phyloP scores from a whole-genome alignment of 2,329 filamentous ascomycete species.

The Epichloe amarillans region DNA sequence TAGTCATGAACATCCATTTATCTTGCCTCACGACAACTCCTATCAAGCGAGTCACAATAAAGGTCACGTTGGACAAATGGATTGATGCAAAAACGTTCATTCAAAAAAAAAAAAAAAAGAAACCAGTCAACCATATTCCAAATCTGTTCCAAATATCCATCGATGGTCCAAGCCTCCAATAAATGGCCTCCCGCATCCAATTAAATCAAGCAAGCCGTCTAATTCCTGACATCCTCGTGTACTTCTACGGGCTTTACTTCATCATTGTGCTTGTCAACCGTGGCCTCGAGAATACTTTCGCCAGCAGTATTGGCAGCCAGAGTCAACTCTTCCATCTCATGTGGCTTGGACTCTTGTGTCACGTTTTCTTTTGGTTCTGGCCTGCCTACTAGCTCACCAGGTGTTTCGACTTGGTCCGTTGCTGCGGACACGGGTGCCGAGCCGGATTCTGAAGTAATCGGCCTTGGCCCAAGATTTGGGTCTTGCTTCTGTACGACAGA shows the following conservation, averaged over 20 bases:
- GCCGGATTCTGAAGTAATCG: not conserved
- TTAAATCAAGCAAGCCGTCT: not conserved
- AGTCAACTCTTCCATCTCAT: constrained; percentile 18
- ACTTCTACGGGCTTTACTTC: constrained; percentile 22
- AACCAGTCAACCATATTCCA: not conserved
- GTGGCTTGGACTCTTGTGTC: not conserved
- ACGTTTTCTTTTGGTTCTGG: not conserved
- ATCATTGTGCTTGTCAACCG: constrained; percentile 22
- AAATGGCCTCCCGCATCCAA: not conserved
- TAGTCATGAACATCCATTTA: not conserved
- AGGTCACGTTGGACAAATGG: not conserved
- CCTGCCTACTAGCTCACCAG: not conserved
- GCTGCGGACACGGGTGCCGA: not conserved
- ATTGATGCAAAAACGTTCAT: not conserved
- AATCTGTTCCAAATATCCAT: not conserved
- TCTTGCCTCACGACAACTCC: not conserved
- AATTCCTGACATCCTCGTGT: constrained; percentile 21
- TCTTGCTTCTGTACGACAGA: constrained; percentile 1
- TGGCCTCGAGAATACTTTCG: constrained; percentile 28
- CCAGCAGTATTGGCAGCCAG: constrained; percentile 29
- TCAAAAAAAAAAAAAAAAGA: not conserved
- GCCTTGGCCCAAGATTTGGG: not conserved
- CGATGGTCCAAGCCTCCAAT: not conserved
- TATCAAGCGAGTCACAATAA: not conserved
- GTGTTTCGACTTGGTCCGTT: not conserved